These are phyloP conservation scores for Nicotiana tabacum DNA, from an alignment of 257 asterid genomes.

Conservation along the genomic window DNA sequence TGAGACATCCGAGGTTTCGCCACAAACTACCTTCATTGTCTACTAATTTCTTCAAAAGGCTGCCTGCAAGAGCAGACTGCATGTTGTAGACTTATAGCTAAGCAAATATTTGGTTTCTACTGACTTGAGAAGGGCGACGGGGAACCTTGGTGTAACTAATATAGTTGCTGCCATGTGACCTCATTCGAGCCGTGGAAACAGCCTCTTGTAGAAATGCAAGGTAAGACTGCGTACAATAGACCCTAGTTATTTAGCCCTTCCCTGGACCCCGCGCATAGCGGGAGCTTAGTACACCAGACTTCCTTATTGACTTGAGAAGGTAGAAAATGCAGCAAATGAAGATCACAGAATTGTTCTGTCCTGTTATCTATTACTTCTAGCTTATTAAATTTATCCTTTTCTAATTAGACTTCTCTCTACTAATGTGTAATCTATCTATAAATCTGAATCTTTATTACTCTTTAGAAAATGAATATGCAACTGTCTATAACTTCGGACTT, in stretches of 20 bases:
- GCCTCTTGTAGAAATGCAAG: no score
- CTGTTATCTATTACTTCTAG: neutral
- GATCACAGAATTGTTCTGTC: neutral
- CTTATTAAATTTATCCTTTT: neutral
- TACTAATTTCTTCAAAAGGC: constrained; percentile 72
- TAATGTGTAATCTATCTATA: neutral
- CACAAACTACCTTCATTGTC: constrained; percentile 43
- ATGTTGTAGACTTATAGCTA: constrained; percentile 36
- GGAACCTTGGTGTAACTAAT: no score
- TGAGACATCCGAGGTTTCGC: constrained; percentile 75
- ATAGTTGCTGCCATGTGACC: no score
- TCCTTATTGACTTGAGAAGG: neutral
- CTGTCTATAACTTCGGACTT: no score
- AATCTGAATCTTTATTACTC: neutral
- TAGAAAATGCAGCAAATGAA: neutral
- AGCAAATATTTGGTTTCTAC: neutral
- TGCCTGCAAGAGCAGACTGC: constrained; percentile 70
- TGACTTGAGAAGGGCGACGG: neutral
- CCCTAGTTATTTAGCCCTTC: no score
- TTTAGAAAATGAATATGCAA: neutral
- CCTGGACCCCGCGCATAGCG: no score
- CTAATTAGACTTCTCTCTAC: neutral
- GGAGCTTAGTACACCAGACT: no score
- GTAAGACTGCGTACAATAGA: no score
- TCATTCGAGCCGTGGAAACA: no score